Evolutionary conservation across 2,329 filamentous ascomycete genomes (phyloP), one percentile per base, ranked within the genome.

Genomic region (Penicillium sp.): DNA sequence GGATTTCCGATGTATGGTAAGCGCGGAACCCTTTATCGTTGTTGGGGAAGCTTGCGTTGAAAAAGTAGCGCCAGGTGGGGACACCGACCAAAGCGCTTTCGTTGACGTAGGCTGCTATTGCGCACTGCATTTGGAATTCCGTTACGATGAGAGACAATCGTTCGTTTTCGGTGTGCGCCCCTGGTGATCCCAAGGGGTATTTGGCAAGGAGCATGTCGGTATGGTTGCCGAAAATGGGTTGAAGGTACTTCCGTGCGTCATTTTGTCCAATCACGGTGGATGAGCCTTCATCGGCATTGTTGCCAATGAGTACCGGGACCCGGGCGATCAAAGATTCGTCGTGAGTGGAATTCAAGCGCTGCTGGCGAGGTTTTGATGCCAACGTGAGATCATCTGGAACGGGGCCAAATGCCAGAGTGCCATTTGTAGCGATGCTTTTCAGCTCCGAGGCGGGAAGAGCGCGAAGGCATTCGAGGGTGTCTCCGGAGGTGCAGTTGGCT

Each of bases 1-100:
- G 58, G n/a, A 74, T 66, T 33, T 75, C 72, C 4, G 60, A 58
- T 13, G 50, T 52, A 42, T 75, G 72, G 36, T 67, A 75, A 2
- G 65, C 69, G 2, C 68, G 67, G 7, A 47, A 55, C 7, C 57
- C 59, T 4, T 51, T 33, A 37, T 61, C 41, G 4, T 51, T 57
- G 26, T 67, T 64, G 2, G 65, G 55, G 41, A 70, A 70, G 8
- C 58, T 62, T 2, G 62, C 64, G 44, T 69, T 68, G 47, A 59
- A 69, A 33, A 56, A 63, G 54, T 68, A 70, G 8, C 67, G 50
- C 61, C 63, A 70, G 4, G 60, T 54, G 1, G 58, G 58, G 37
- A 63, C 56, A 3, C 55, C 61, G 3, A 49, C 55, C 0, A 24
- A 26, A 2, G 30, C 34, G 10, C 52, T 58, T 13, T 58, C 52